Evolutionary conservation across 2,329 filamentous ascomycete species (phyloP).

Genomic region (Decorospora gaudefroyi): DNA sequence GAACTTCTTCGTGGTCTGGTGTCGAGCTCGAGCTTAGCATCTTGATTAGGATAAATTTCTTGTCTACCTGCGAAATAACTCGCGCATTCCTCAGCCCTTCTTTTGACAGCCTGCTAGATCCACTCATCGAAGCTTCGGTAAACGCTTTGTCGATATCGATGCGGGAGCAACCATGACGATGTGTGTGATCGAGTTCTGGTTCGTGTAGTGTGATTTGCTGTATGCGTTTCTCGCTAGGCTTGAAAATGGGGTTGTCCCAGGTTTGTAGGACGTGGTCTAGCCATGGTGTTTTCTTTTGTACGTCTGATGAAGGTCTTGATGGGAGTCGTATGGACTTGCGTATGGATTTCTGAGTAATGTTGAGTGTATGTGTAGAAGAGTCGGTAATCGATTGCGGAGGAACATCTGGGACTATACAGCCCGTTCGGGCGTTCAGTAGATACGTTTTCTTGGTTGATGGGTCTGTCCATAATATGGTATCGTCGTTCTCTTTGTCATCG

Average conservation of each 20-base stretch:
- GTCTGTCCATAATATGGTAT: constrained; percentile 63
- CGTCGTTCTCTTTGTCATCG: constrained; percentile 29
- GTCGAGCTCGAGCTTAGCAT: constrained; percentile 42
- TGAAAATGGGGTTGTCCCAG: constrained; percentile 80
- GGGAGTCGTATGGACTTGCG: constrained; percentile 43
- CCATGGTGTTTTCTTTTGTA: constrained; percentile 53
- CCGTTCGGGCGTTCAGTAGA: constrained; percentile 61
- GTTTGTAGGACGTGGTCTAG: constrained; percentile 62
- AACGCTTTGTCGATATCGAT: constrained; percentile 25
- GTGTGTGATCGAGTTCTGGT: constrained; percentile 5
- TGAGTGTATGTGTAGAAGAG: background rate
- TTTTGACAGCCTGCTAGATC: constrained; percentile 61
- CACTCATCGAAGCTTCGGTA: constrained; percentile 29
- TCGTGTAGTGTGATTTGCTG: constrained; percentile 42
- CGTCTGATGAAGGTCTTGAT: constrained; percentile 14
- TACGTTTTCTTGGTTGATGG: constrained; percentile 60
- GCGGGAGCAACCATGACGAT: constrained; percentile 14
- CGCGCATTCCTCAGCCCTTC: constrained; percentile 56
- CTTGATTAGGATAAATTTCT: constrained; percentile 81
- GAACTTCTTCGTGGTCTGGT: constrained; percentile 39
- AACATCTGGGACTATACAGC: constrained; percentile 45
- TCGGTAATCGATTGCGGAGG: constrained; percentile 17
- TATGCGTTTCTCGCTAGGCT: constrained; percentile 53
- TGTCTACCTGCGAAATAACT: constrained; percentile 82
- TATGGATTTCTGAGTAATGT: constrained; percentile 24